Evolutionary conservation across 164 flowering plant species (phyloP), one percentile per base, ranked within the genome.

Genomic region (Sedum album): DNA sequence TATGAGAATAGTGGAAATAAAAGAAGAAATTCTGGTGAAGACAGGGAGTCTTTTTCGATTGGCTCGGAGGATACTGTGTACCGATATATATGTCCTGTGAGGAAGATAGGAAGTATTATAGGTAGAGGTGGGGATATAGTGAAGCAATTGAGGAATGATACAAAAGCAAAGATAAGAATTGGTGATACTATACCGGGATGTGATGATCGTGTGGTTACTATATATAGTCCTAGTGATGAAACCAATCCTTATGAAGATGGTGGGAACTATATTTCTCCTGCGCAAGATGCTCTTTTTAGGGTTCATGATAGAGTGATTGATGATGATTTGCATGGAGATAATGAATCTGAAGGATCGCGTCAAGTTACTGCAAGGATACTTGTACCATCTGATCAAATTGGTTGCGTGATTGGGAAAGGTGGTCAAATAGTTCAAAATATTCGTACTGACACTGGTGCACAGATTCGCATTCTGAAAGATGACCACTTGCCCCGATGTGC

Each of bases 121-220:
- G 99, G 99, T 26, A 85, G 87, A 78, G 99, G 99, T 46, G 99
- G 99, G 61, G 97, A 90, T 66, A 90, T 91, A 78, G 90, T 90
- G 33, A 95, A 91, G 86, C 96, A 91, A 67, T 51, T 95, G 31
- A 86, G 99, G 82, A 70, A 71, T 23, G 99, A 95, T 55, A 95
- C 90, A 31, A 89, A 82, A 66, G 78, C 99, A 1, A 95, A 90
- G 80, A 90, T 95, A 57, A 81, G 97, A 70, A 92, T 95, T 74
- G 93, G 96, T 39, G 99, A 91, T 67, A 78, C 88, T 4, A 81
- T 92, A 60, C 84, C 88, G 1, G 96, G 94, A 6, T 85, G 85
- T 69, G 97, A 90, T 1, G 97, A 95, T 69, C 89, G 97, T n/a
- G 96, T 95, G 26, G 86, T 95, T 51, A 95, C 97, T 10, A 85